A percentile compares a stretch with the other conserved stretches of the same genome.
These are phyloP conservation scores for Chaetoceros tenuissimus DNA, from an alignment of 108 stramenopile genomes.

Conservation along the genomic window DNA sequence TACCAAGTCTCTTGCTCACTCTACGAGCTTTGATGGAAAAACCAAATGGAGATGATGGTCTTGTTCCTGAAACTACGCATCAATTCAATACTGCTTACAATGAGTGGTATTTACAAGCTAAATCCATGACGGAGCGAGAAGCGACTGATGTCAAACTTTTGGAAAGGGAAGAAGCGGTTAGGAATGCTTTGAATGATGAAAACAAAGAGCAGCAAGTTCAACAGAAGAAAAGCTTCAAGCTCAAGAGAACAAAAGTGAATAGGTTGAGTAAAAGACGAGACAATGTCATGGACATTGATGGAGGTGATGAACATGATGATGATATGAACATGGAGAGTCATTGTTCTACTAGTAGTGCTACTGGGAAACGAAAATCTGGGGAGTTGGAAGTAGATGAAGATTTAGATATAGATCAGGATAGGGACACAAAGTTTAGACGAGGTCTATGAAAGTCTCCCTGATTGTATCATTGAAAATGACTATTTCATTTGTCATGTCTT, in stretches of 20 bases:
- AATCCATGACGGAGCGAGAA: slow-evolving; percentile 16
- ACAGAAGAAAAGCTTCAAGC: not conserved
- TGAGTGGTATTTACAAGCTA: slow-evolving; percentile 26
- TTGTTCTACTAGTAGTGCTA: no score
- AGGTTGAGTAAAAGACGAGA: no score
- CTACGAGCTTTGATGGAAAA: slow-evolving; percentile 58
- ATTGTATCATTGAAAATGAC: no score
- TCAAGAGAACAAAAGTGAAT: slow-evolving; percentile 1
- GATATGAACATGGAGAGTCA: no score
- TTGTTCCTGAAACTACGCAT: slow-evolving; percentile 59
- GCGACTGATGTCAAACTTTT: slow-evolving; percentile 26
- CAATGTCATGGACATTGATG: no score
- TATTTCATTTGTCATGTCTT: no score
- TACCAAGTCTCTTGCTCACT: slow-evolving; percentile 50
- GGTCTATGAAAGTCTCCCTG: no score
- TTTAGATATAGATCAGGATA: no score
- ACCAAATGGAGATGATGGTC: slow-evolving; percentile 67
- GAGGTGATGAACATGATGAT: no score
- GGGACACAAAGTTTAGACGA: no score
- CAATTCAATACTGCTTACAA: slow-evolving; percentile 20
- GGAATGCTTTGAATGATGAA: not conserved
- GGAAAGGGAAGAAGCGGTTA: slow-evolving; percentile 13
- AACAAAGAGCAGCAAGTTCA: slow-evolving; percentile 5
- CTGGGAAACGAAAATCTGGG: no score
- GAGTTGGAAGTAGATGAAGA: no score